Evolutionary conservation across 768 basidiomycete genomes (phyloP).

Genomic region (Lentinus brumalis): DNA sequence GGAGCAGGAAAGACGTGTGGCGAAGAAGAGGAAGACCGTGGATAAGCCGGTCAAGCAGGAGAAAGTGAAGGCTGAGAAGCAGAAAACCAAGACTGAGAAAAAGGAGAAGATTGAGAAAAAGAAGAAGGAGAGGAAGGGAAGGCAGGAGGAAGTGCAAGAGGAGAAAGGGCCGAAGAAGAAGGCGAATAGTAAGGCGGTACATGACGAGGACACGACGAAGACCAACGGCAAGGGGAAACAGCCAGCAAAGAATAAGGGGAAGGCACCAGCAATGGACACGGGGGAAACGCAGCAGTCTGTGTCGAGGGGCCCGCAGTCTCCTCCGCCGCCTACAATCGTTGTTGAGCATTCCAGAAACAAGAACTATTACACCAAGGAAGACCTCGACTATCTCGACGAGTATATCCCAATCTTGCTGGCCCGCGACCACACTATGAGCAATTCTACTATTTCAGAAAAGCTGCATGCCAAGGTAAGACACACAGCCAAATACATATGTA

Average conservation of each 20-base stretch:
- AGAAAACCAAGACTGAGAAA: not conserved
- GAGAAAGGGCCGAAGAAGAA: not conserved
- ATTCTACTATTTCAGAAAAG: conserved; percentile 37
- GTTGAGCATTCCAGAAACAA: conserved; percentile 6
- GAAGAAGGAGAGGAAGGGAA: not conserved
- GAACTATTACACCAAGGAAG: conserved; percentile 48
- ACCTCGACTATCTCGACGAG: conserved; percentile 47
- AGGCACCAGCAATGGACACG: not conserved
- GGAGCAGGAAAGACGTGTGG: not conserved
- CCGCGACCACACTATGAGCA: conserved; percentile 49
- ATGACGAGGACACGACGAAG: not conserved
- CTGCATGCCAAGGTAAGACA: conserved; percentile 50
- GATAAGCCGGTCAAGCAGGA: not conserved
- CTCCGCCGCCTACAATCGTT: conserved; percentile 17
- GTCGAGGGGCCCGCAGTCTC: conserved; percentile 5
- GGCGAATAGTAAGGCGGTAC: not conserved
- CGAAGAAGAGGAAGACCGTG: not conserved
- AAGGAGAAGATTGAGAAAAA: not conserved
- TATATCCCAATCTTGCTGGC: conserved; percentile 50
- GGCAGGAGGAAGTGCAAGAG: not conserved
- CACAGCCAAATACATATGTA: not conserved
- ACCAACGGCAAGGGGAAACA: not conserved
- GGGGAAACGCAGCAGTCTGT: not conserved
- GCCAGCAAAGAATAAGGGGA: not conserved
- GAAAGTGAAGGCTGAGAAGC: not conserved